A percentile compares a stretch with the other conserved stretches of the same genome.
Evolutionary conservation across 495 filamentous ascomycete genomes (phyloP).

Genomic region (Trichoderma virens): DNA sequence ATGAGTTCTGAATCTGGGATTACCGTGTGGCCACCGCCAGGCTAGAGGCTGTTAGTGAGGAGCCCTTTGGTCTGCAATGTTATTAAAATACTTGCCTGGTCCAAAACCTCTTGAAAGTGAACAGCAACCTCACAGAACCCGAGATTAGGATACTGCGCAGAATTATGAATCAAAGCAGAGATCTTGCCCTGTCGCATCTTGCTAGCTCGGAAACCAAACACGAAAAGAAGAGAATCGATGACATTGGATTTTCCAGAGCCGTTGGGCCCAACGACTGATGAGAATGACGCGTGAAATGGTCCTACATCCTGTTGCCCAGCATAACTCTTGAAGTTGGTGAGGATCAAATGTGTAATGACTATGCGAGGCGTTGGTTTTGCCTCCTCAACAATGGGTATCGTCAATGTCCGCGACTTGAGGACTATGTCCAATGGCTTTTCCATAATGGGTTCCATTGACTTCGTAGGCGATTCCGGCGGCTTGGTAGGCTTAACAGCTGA

Average conservation of each 20-base stretch:
- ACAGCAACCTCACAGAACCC: slow-evolving; percentile 92
- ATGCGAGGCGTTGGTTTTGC: slow-evolving; percentile 72
- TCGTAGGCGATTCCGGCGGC: slow-evolving; percentile 62
- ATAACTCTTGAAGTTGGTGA: slow-evolving; percentile 98
- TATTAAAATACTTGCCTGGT: slow-evolving; percentile 42
- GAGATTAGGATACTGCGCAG: slow-evolving; percentile 73
- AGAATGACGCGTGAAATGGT: slow-evolving; percentile 94
- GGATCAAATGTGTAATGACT: slow-evolving; percentile 81
- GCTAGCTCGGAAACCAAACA: slow-evolving; percentile 96
- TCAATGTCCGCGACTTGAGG: slow-evolving; percentile 71
- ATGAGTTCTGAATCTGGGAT: slow-evolving; percentile 77
- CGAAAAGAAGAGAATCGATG: slow-evolving; percentile 94
- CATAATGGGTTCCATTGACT: slow-evolving; percentile 62
- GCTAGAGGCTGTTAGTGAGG: slow-evolving; percentile 28
- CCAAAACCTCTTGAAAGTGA: slow-evolving; percentile 89
- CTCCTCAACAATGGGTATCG: slow-evolving; percentile 57
- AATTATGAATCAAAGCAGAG: slow-evolving; percentile 95
- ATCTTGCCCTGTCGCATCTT: slow-evolving; percentile 99
- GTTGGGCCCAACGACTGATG: slow-evolving; percentile 97
- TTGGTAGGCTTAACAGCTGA: slow-evolving; percentile 54
- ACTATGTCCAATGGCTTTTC: slow-evolving; percentile 94
- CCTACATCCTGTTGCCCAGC: slow-evolving; percentile 92
- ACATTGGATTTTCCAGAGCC: slow-evolving; percentile 98
- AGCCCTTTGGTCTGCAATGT: background rate
- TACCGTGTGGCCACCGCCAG: slow-evolving; percentile 61